Conservation (phyloP, 306 rosid genomes). For the Begonia masoniana region DNA sequence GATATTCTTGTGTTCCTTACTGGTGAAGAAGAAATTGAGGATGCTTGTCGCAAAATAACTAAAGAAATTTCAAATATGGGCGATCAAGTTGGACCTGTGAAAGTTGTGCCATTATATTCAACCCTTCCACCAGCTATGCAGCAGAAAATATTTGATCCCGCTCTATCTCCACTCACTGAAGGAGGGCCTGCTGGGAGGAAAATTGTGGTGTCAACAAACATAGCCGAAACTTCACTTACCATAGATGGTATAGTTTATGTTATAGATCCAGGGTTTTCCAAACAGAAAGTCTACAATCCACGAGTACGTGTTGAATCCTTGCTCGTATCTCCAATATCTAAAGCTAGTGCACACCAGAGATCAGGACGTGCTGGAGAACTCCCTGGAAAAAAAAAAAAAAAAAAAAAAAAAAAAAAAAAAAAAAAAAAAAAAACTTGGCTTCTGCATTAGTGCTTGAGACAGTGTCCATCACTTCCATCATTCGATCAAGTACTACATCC, state of each 20-base stretch:
- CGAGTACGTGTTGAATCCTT: conserved; percentile 80
- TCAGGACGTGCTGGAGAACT: conserved; percentile 99
- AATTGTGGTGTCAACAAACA: conserved; percentile 85
- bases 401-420: too few relatives aligned
- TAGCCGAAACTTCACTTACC: conserved; percentile 95
- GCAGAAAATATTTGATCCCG: too few relatives aligned
- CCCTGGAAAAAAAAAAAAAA: conserved; percentile 98
- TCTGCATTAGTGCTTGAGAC: too few relatives aligned
- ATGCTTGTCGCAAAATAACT: conserved; percentile 85
- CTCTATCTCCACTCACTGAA: conserved; percentile 71
- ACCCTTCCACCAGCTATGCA: too few relatives aligned
- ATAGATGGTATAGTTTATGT: conserved; percentile 94
- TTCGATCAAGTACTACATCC: too few relatives aligned
- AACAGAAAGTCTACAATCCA: conserved; percentile 88
- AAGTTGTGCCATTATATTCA: too few relatives aligned
- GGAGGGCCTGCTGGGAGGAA: conserved; percentile 92
- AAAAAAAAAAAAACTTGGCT: too few relatives aligned
- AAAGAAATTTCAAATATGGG: too few relatives aligned
- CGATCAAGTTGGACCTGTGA: too few relatives aligned
- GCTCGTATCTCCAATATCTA: conserved; percentile 91
- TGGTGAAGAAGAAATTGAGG: conserved; percentile 94
- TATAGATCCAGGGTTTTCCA: conserved; percentile 91
- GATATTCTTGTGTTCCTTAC: conserved; percentile 93
- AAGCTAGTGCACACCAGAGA: conserved; percentile 96
- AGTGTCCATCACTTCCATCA: too few relatives aligned